A percentile compares a stretch with the other conserved stretches of the same genome.
Evolutionary conservation across 2,329 filamentous ascomycete genomes (phyloP).

Genomic region (Xylariales sp.): DNA sequence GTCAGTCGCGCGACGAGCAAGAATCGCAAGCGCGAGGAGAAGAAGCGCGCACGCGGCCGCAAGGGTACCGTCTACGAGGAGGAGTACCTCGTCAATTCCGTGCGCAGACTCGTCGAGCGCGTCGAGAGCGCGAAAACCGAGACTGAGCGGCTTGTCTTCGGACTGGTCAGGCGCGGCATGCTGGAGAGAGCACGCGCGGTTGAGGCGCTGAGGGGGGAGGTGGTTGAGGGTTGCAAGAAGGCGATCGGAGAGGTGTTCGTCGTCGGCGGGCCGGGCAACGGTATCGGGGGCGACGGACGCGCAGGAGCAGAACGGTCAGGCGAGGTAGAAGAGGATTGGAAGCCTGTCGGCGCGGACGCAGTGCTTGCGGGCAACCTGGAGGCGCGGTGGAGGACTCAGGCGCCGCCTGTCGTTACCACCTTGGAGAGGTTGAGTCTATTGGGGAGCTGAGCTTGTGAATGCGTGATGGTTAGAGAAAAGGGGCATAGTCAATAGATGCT

Average conservation of each 20-base stretch:
- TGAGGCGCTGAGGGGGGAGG: slow-evolving; percentile 67
- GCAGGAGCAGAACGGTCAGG: slow-evolving; percentile 10
- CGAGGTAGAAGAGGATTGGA: slow-evolving; percentile 14
- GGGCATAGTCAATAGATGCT: too few species aligned
- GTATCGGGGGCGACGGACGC: slow-evolving; percentile 15
- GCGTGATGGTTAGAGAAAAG: background rate
- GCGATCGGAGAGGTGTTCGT: slow-evolving; percentile 69
- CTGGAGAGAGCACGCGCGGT: slow-evolving; percentile 78
- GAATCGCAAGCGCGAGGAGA: slow-evolving; percentile 84
- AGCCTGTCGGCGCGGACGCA: slow-evolving; percentile 44
- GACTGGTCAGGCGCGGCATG: slow-evolving; percentile 77
- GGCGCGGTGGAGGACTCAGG: slow-evolving; percentile 38
- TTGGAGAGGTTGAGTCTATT: slow-evolving; percentile 48
- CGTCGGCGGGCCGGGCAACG: slow-evolving; percentile 12
- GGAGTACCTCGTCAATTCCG: slow-evolving; percentile 88
- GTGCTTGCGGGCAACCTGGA: slow-evolving; percentile 48
- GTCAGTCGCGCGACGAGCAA: slow-evolving; percentile 78
- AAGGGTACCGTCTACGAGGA: slow-evolving; percentile 98
- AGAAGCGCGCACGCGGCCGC: slow-evolving; percentile 89
- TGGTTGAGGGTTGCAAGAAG: slow-evolving; percentile 63
- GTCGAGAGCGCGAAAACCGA: slow-evolving; percentile 71
- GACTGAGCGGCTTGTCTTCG: slow-evolving; percentile 68
- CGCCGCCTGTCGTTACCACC: slow-evolving; percentile 43
- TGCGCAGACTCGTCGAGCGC: slow-evolving; percentile 76
- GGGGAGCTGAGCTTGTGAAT: slow-evolving; percentile 35